Evolutionary conservation across 83 land plant genomes (phyloP).

Genomic region (Isoetes engelmannii): DNA sequence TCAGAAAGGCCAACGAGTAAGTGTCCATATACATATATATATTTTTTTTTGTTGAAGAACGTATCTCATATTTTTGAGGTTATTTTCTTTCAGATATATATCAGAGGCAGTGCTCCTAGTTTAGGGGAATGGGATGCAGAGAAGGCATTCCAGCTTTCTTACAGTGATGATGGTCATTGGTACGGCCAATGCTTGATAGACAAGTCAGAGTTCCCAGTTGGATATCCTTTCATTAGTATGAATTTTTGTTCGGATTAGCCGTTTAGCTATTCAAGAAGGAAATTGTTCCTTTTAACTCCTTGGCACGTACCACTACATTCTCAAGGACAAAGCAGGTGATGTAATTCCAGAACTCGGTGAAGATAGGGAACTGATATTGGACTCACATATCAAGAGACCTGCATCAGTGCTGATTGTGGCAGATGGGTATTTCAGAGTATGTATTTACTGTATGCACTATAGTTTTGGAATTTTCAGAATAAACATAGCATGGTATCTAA

Average conservation of each 20-base stretch:
- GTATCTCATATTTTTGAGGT: background rate
- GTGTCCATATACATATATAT: background rate
- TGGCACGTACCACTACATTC: conserved; percentile 68
- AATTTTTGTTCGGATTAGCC: conserved; percentile 2
- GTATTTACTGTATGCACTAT: background rate
- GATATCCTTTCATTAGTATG: conserved; percentile 52
- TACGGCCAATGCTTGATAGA: conserved; percentile 42
- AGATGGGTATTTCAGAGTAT: conserved; percentile 81
- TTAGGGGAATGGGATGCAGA: conserved; percentile 64
- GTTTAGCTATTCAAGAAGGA: background rate
- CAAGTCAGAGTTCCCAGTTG: conserved; percentile 61
- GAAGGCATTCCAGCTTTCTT: conserved; percentile 51
- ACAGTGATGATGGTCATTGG: conserved; percentile 61
- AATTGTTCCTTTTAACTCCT: conserved; percentile 32
- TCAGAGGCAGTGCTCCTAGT: conserved; percentile 48
- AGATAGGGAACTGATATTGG: conserved; percentile 48
- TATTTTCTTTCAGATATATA: conserved; percentile 46
- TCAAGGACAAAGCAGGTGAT: conserved; percentile 25
- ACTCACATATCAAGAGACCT: conserved; percentile 23
- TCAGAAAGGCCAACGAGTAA: no score
- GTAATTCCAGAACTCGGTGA: conserved; percentile 50
- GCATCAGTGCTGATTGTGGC: conserved; percentile 49
- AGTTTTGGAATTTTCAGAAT: background rate
- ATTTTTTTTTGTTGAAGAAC: background rate
- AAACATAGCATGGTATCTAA: background rate